A percentile compares a stretch with the other conserved stretches of the same genome.
These are phyloP conservation scores for Trametes sp. DNA, from an alignment of 1,284 basidiomycete species.

Conservation along the genomic window DNA sequence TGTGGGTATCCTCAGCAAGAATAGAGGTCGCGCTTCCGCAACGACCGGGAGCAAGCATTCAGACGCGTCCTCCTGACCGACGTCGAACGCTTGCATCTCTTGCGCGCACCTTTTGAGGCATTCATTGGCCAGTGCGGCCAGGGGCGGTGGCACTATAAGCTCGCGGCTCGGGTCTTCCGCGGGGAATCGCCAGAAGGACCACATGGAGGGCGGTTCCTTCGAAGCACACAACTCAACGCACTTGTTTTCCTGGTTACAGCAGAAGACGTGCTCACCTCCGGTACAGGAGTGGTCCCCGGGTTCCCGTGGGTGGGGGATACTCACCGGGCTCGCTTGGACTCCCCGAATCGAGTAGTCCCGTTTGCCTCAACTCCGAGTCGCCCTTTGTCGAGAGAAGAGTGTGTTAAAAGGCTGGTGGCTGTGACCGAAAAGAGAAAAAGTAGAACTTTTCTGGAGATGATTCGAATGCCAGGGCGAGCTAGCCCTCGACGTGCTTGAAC, in stretches of 20 bases:
- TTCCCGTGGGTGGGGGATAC: background rate
- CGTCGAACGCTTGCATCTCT: conserved; percentile 6
- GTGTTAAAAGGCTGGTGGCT: too few species aligned
- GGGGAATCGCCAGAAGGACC: conserved; percentile 4
- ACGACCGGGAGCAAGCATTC: background rate
- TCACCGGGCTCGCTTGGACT: too few species aligned
- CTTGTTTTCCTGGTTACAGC: too few species aligned
- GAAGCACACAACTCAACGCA: background rate
- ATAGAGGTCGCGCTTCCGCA: conserved; percentile 5
- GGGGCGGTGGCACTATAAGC: background rate
- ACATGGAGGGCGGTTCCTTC: background rate
- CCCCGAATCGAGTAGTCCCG: too few species aligned
- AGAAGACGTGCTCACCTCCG: background rate
- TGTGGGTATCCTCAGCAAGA: conserved; percentile 13
- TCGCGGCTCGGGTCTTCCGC: conserved; percentile 17
- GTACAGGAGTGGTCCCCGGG: background rate
- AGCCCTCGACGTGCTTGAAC: too few species aligned
- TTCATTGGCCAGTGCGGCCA: conserved; percentile 6
- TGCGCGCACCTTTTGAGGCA: background rate
- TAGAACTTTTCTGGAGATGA: too few species aligned
- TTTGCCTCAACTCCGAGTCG: too few species aligned
- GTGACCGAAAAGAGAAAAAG: too few species aligned
- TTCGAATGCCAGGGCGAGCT: too few species aligned
- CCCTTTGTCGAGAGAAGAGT: too few species aligned
- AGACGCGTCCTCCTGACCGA: conserved; percentile 12